Base-by-base conservation (phyloP, 2,329 filamentous ascomycete genomes). In the Sarocladium brachiariae region DNA sequence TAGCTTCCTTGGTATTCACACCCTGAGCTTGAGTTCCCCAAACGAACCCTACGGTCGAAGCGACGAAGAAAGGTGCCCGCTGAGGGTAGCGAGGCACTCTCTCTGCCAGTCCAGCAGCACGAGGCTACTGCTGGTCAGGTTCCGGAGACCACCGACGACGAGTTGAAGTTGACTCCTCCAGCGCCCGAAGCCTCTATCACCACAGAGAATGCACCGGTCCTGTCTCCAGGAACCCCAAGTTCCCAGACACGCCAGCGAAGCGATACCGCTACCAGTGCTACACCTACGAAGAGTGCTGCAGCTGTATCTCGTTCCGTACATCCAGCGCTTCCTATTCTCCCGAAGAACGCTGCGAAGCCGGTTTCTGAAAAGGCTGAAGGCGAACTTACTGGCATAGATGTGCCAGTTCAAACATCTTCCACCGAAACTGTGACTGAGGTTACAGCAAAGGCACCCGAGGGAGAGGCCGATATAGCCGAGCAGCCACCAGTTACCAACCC, bases 1-100 rank as follows among this genome's bases (percentile, higher is more conserved):
- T 31, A 83, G 77, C 65, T 84, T 9, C 81, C 81, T 9, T 84
- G 80, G 80, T 59, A 73, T 23, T 81, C 79, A 1, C 65, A 64
- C 27, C 75, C 77, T 3, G 74, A 77, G 27, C 57, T 65, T 24
- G 66, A 70, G 9, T 84, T 81, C 58, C 80, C 80, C 11, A 58
- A 56, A 46, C 61, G 61, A 58, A 60, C 62, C 25, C 55, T 59
- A 10, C 68, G 65, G 35, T 63, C 65, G 11, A 72, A 66, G 57
- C 65, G 68, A 31, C 71, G 68, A 56, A 74, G 72, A 62, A 74
- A 68, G 56, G 63, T 61, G 6, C 55, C 73, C 19, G 64, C 62
- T 16, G 60, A 64, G 6, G 61, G 70, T 34, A 63, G 63, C 4
- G 58, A 67, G 30, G 58, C 65, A 13, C 65, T 79, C 1, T 72